phyloP scores from a whole-genome alignment of 768 basidiomycete species.

The Kwoniella dejecticola region DNA sequence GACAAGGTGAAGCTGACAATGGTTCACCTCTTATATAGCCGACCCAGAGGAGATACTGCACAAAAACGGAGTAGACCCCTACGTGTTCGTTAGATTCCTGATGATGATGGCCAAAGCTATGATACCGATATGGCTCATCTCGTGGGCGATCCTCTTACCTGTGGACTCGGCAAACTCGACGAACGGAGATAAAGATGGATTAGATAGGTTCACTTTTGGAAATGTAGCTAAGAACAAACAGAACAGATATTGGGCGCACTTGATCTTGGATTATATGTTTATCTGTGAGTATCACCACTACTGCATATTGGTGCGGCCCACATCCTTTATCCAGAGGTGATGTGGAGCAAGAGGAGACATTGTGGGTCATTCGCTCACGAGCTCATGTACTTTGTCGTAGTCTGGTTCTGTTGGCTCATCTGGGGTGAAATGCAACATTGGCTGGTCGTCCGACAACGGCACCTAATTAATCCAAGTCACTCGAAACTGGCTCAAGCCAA shows the following conservation, averaged over 20 bases:
- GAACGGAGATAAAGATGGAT: conserved; percentile 60
- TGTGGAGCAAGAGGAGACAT: too few species aligned
- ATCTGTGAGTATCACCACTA: conserved; percentile 75
- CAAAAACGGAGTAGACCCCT: conserved; percentile 67
- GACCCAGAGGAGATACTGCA: conserved; percentile 54
- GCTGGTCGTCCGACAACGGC: conserved; percentile 74
- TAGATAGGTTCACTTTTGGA: conserved; percentile 78
- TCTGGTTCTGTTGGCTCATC: conserved; percentile 84
- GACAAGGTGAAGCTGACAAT: too few species aligned
- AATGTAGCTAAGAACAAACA: conserved; percentile 65
- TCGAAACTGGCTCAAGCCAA: conserved; percentile 80
- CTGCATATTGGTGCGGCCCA: too few species aligned
- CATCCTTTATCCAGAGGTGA: too few species aligned
- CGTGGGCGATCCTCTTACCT: conserved; percentile 84
- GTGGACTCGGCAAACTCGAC: conserved; percentile 63
- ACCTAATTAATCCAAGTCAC: conserved; percentile 74
- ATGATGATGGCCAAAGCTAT: conserved; percentile 80
- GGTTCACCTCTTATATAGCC: conserved; percentile 57
- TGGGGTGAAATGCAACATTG: conserved; percentile 78
- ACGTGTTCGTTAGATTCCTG: conserved; percentile 86
- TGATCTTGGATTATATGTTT: conserved; percentile 73
- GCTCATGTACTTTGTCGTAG: conserved; percentile 55
- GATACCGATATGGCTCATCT: conserved; percentile 86
- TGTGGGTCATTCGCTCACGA: neutral
- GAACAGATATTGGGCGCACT: conserved; percentile 72